A percentile compares a stretch with the other conserved stretches of the same genome.
These are phyloP conservation scores for Carex scoparia DNA, from an alignment of 176 grass and related monocot genomes.

Conservation along the genomic window DNA sequence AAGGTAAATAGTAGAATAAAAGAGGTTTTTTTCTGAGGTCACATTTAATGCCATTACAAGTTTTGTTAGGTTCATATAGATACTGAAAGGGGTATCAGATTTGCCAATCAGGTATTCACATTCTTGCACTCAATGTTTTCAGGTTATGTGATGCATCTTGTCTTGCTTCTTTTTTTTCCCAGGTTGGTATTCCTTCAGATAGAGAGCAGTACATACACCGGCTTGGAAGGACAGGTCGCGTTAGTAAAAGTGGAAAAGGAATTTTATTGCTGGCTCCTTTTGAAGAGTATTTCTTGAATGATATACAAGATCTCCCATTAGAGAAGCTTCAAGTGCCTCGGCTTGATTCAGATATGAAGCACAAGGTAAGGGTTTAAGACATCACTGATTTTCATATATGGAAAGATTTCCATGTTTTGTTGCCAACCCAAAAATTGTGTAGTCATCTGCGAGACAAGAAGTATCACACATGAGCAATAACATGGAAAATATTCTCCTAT, in stretches of 20 bases:
- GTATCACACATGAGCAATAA: background rate
- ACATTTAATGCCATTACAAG: background rate
- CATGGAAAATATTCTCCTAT: background rate
- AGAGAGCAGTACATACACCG: conserved; percentile 92
- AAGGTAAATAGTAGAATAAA: background rate
- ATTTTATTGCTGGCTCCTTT: conserved; percentile 73
- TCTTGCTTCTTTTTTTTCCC: conserved; percentile 19
- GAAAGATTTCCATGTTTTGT: background rate
- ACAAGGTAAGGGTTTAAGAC: conserved; percentile 43
- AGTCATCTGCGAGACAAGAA: background rate
- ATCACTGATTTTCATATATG: background rate
- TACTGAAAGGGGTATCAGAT: background rate
- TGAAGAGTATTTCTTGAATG: conserved; percentile 92
- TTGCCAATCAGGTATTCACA: conserved; percentile 11
- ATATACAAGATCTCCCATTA: conserved; percentile 70
- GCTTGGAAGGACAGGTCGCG: conserved; percentile 82
- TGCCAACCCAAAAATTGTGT: background rate
- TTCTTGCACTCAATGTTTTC: background rate
- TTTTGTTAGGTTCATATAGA: background rate
- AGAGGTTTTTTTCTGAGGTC: background rate
- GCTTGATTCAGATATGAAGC: conserved; percentile 54
- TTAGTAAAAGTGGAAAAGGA: conserved; percentile 78
- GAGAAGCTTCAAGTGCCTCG: conserved; percentile 46
- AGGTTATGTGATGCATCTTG: background rate
- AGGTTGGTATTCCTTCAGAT: conserved; percentile 85